These are phyloP conservation scores for Pichia cactophila DNA, from an alignment of 1,139 yeast species.

Conservation along the genomic window DNA sequence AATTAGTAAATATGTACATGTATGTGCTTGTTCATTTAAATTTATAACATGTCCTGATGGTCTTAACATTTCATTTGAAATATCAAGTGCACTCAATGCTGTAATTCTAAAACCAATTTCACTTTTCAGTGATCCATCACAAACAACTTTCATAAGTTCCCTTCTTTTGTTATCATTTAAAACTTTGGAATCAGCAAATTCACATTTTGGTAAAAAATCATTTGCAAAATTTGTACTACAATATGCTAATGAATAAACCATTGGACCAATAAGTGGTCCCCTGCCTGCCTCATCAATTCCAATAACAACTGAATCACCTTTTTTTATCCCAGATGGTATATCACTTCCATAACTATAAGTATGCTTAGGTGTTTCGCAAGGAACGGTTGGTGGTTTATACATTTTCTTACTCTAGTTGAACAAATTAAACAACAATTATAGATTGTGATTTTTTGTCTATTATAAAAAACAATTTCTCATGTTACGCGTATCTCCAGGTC, in stretches of 20 bases:
- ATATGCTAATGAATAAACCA: constrained; percentile 91
- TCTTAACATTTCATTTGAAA: constrained; percentile 80
- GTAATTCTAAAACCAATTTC: constrained; percentile 87
- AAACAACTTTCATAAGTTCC: constrained; percentile 47
- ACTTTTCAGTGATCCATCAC: constrained; percentile 29
- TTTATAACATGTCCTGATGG: constrained; percentile 55
- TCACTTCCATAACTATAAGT: constrained; percentile 6
- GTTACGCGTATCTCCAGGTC: not conserved
- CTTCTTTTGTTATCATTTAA: constrained; percentile 67
- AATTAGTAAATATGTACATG: constrained; percentile 77
- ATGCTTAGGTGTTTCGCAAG: constrained; percentile 6
- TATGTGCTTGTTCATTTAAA: constrained; percentile 93
- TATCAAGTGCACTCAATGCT: constrained; percentile 79
- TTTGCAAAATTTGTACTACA: constrained; percentile 51
- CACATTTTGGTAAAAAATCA: constrained; percentile 45
- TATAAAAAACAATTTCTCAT: not conserved
- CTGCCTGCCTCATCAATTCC: constrained; percentile 99
- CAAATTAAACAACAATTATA: too few relatives aligned
- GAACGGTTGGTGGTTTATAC: constrained; percentile 10
- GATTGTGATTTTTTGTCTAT: not conserved
- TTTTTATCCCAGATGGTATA: constrained; percentile 1
- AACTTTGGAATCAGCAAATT: constrained; percentile 90
- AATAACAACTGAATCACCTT: constrained; percentile 37
- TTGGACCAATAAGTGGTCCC: constrained; percentile 95
- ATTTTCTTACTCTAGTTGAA: not conserved